A percentile compares a stretch with the other conserved stretches of the same genome.
These are phyloP conservation scores for Elaeagnus macrophylla DNA, from an alignment of 306 rosid genomes.

Conservation along the genomic window DNA sequence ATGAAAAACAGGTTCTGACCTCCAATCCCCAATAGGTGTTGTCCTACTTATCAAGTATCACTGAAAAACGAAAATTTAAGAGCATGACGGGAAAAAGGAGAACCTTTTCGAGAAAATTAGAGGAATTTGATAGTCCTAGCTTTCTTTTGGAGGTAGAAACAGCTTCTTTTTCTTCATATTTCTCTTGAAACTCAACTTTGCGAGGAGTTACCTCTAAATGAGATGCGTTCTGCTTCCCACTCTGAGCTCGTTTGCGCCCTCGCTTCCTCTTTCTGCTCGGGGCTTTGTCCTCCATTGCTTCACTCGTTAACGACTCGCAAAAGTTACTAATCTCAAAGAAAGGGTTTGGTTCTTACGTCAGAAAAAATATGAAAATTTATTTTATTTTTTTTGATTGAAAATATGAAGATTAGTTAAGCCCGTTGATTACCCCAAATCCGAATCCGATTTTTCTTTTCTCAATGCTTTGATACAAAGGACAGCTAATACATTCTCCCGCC, in stretches of 20 bases:
- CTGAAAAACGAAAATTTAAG: not conserved
- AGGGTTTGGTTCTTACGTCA: not conserved
- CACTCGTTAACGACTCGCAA: not conserved
- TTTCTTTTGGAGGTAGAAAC: conserved; percentile 23
- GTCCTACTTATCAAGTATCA: not conserved
- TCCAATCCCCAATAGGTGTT: too few species aligned
- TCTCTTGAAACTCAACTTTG: not conserved
- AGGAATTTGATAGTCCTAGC: conserved; percentile 30
- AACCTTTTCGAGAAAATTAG: conserved; percentile 63
- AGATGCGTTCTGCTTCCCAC: conserved; percentile 5
- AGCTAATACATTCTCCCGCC: too few species aligned
- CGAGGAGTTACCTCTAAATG: not conserved
- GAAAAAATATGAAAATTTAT: too few species aligned
- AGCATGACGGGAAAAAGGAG: not conserved
- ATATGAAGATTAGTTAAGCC: too few species aligned
- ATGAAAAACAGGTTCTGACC: too few species aligned
- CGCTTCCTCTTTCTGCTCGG: conserved; percentile 48
- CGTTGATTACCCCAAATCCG: too few species aligned
- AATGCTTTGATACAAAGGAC: too few species aligned
- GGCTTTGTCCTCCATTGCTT: conserved; percentile 30
- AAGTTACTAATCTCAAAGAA: not conserved
- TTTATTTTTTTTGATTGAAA: too few species aligned
- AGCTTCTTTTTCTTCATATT: not conserved
- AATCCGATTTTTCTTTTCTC: too few species aligned
- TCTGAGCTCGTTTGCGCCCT: conserved; percentile 13